A percentile compares a stretch with the other conserved stretches of the same genome.
Conservation (phyloP, 192 early-diverging fungal species). For the Backusella psychrophila region DNA sequence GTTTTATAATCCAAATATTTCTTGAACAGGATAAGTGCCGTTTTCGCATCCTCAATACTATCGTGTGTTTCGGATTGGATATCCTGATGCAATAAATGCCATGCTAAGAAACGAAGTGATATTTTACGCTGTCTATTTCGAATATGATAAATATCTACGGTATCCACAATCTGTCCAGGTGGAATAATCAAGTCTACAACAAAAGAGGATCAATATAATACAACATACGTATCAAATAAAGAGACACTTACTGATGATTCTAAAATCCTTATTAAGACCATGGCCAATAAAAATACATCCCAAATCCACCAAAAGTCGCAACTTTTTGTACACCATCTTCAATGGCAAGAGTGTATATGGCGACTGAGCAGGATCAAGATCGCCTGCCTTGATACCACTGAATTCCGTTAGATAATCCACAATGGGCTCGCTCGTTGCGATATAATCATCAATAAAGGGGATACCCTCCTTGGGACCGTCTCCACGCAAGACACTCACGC, state of each 20-base stretch:
- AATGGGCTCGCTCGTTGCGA: slow-evolving; percentile 79
- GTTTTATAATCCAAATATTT: slow-evolving; percentile 67
- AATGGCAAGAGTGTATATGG: slow-evolving; percentile 81
- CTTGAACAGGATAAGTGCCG: slow-evolving; percentile 82
- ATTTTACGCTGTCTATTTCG: slow-evolving; percentile 80
- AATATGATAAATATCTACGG: slow-evolving; percentile 89
- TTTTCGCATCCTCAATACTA: slow-evolving; percentile 90
- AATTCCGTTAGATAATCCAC: slow-evolving; percentile 92
- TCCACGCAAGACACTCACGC: slow-evolving; percentile 89
- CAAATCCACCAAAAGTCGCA: slow-evolving; percentile 86
- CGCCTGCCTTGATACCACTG: slow-evolving; percentile 90
- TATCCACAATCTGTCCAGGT: slow-evolving; percentile 85
- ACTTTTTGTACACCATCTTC: slow-evolving; percentile 92
- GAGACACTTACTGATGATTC: slow-evolving; percentile 79
- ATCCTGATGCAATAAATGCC: slow-evolving; percentile 77
- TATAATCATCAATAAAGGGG: slow-evolving; percentile 98
- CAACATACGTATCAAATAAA: not conserved
- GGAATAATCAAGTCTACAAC: slow-evolving; percentile 80
- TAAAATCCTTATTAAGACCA: slow-evolving; percentile 92
- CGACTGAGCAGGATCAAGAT: slow-evolving; percentile 73
- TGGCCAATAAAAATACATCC: slow-evolving; percentile 95
- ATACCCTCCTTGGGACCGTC: slow-evolving; percentile 65
- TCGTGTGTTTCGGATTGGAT: slow-evolving; percentile 92
- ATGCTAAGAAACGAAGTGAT: slow-evolving; percentile 88
- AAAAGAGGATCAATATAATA: not conserved